A percentile compares a stretch with the other conserved stretches of the same genome.
phyloP scores from a whole-genome alignment of 1,139 yeast species.

The Suhomyces coccinellae region DNA sequence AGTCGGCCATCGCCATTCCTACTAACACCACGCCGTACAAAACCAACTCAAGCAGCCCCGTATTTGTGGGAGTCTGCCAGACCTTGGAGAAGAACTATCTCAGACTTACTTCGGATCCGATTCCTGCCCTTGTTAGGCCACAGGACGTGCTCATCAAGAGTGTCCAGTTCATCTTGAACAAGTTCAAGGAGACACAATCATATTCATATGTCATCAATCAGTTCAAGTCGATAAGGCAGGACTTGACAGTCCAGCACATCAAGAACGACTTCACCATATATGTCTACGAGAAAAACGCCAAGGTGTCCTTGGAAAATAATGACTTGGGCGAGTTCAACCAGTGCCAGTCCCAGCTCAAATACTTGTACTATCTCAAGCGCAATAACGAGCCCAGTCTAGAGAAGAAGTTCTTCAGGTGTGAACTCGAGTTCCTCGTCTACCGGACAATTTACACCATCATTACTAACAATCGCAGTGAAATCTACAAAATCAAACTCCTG shows the following conservation, averaged over 20 bases:
- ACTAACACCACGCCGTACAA: conserved; percentile 5
- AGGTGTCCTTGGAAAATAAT: conserved; percentile 76
- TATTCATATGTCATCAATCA: conserved; percentile 87
- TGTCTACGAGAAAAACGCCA: conserved; percentile 86
- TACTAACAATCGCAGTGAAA: conserved; percentile 64
- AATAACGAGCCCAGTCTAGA: conserved; percentile 8
- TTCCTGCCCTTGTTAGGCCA: conserved; percentile 82
- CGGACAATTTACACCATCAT: conserved; percentile 75
- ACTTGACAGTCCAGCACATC: conserved; percentile 87
- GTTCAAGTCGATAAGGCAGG: conserved; percentile 88
- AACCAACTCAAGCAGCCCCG: not conserved
- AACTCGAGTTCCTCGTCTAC: conserved; percentile 70
- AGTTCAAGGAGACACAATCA: conserved; percentile 54
- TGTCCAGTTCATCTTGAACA: conserved; percentile 52
- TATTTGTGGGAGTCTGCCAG: conserved; percentile 64
- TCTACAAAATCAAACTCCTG: conserved; percentile 36
- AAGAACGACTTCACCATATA: conserved; percentile 72
- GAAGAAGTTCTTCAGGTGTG: conserved; percentile 21
- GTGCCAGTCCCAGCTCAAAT: conserved; percentile 79
- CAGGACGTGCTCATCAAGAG: conserved; percentile 59
- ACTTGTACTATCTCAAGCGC: conserved; percentile 47
- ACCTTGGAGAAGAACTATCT: conserved; percentile 74
- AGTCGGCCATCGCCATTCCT: conserved; percentile 15
- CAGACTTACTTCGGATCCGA: conserved; percentile 88
- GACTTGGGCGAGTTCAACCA: conserved; percentile 96